These are phyloP conservation scores for Botryotinia globosa DNA, from an alignment of 2,329 filamentous ascomycete species.

Conservation along the genomic window DNA sequence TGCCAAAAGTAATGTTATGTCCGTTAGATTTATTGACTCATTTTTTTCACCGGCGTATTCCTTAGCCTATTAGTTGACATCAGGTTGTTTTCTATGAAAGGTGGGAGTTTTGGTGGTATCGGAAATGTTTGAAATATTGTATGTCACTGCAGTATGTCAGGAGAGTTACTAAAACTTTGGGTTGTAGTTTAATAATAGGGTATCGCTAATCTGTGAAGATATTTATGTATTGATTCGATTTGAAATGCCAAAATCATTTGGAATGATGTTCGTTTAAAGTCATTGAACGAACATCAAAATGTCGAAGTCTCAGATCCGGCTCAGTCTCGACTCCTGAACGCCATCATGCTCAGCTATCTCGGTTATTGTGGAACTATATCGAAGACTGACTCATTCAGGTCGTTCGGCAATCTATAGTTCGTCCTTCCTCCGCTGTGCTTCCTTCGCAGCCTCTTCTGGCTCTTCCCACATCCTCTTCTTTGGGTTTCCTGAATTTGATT, in stretches of 20 bases:
- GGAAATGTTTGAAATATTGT: background rate
- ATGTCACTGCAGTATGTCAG: background rate
- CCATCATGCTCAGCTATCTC: background rate
- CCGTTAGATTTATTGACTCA: background rate
- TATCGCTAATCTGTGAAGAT: background rate
- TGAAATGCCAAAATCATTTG: background rate
- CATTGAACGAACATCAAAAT: background rate
- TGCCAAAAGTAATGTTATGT: background rate
- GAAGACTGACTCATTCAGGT: background rate
- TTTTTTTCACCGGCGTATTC: background rate
- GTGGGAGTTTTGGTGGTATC: background rate
- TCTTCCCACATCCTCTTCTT: constrained; percentile 64
- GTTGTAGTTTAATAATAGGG: background rate
- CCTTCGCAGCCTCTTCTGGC: constrained; percentile 39
- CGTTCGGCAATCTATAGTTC: constrained; percentile 32
- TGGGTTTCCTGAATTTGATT: constrained; percentile 45
- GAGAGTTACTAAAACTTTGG: background rate
- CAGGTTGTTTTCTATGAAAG: background rate
- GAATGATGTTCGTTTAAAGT: background rate
- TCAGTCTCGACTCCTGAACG: background rate
- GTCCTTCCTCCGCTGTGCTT: constrained; percentile 33
- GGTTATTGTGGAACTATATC: background rate
- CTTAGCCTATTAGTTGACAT: background rate
- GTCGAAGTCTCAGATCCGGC: background rate
- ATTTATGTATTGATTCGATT: background rate